Evolutionary conservation across 208 protist species (phyloP).

Genomic region (Blechomonas ayalai): DNA sequence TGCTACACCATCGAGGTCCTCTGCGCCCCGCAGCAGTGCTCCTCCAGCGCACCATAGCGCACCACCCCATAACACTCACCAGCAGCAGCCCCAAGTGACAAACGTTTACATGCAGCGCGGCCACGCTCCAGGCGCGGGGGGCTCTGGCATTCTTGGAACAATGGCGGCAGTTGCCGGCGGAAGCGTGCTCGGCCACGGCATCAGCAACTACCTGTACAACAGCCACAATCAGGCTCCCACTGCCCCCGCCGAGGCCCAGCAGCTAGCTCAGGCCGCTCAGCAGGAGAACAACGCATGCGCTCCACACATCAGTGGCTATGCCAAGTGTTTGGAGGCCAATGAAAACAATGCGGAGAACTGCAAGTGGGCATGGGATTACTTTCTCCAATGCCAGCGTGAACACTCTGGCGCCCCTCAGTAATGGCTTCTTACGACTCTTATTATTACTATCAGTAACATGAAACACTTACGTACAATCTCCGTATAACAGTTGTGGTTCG

Average conservation of each 20-base stretch:
- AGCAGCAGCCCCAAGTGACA: conserved; percentile 43
- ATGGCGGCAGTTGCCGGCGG: conserved; percentile 78
- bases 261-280: conserved; percentile 52
- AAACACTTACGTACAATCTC: neutral
- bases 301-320: conserved; percentile 63
- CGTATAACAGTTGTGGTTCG: neutral
- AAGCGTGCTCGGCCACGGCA: conserved; percentile 78
- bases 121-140: conserved; percentile 18
- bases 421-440: neutral
- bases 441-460: neutral
- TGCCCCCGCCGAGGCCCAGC: conserved; percentile 77
- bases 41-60: conserved; percentile 13
- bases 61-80: conserved; percentile 7
- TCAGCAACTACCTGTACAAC: conserved; percentile 84
- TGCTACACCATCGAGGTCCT: conserved; percentile 17
- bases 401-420: conserved; percentile 14
- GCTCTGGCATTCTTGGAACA: conserved; percentile 70
- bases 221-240: conserved; percentile 52
- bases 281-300: conserved; percentile 56
- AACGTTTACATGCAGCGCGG: conserved; percentile 70
- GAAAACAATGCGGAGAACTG: conserved; percentile 45
- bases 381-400: conserved; percentile 64
- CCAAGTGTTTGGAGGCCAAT: conserved; percentile 81
- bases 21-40: conserved; percentile 4
- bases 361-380: conserved; percentile 87